Evolutionary conservation across 192 early-diverging fungal species (phyloP).

Genomic region (Coemansia sp.): DNA sequence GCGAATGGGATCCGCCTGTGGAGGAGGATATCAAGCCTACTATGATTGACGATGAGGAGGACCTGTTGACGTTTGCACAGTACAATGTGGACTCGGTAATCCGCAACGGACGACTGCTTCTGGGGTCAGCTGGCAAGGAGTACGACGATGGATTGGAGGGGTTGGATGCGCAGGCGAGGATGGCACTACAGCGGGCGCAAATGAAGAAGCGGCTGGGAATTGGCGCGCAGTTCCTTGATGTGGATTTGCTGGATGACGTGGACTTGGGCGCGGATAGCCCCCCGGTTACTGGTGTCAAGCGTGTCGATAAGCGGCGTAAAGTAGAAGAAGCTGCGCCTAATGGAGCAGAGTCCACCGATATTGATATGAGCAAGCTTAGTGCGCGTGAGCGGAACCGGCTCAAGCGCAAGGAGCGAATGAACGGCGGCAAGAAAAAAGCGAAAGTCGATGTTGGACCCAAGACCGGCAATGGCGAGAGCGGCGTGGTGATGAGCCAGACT

Average conservation of each 20-base stretch:
- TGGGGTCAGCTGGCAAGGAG: conserved; percentile 89
- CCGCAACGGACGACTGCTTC: conserved; percentile 71
- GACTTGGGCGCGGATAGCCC: conserved; percentile 60
- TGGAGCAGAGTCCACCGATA: conserved; percentile 13
- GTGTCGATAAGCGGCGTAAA: conserved; percentile 28
- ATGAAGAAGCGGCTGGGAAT: conserved; percentile 83
- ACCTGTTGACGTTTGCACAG: conserved; percentile 71
- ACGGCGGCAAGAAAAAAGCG: conserved; percentile 72
- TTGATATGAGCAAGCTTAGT: conserved; percentile 78
- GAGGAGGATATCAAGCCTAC: conserved; percentile 15
- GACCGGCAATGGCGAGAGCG: conserved; percentile 10
- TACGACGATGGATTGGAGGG: conserved; percentile 80
- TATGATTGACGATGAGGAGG: conserved; percentile 33
- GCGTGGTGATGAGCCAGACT: not conserved
- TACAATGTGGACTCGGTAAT: conserved; percentile 87
- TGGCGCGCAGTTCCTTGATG: conserved; percentile 86
- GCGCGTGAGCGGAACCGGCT: conserved; percentile 85
- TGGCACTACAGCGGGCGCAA: conserved; percentile 80
- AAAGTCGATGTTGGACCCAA: conserved; percentile 21
- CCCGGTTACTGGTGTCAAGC: conserved; percentile 12
- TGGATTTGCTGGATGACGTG: conserved; percentile 84
- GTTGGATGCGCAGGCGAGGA: conserved; percentile 79
- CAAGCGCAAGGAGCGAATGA: conserved; percentile 85
- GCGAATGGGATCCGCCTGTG: conserved; percentile 75
- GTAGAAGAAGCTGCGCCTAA: conserved; percentile 15